phyloP scores from a whole-genome alignment of 257 asterid species.

The Salvia hispanica region DNA sequence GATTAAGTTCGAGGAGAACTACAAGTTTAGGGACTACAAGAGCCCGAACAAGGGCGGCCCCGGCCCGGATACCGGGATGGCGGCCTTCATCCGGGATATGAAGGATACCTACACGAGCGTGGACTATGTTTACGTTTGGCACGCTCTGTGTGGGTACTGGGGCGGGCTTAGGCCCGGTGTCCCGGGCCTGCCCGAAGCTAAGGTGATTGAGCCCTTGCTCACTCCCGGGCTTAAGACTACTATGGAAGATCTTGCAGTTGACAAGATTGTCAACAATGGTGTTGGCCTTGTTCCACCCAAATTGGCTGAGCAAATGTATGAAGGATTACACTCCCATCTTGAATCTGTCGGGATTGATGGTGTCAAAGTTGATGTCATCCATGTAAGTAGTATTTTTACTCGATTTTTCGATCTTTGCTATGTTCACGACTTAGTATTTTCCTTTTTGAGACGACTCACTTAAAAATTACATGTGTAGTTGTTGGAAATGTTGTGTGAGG shows the following conservation, averaged over 20 bases:
- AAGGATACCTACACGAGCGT: conserved; percentile 61
- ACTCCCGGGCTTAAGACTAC: conserved; percentile 83
- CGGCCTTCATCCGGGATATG: conserved; percentile 70
- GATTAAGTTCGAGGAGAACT: conserved; percentile 70
- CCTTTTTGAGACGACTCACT: too few relatives aligned
- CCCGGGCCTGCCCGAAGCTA: conserved; percentile 58
- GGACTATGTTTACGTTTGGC: conserved; percentile 94
- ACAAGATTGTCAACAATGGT: conserved; percentile 87
- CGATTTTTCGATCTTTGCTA: too few relatives aligned
- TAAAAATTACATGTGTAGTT: conserved; percentile 37
- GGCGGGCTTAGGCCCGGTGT: conserved; percentile 79
- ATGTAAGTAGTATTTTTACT: conserved; percentile 42
- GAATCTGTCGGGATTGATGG: conserved; percentile 90
- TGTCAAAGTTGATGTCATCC: conserved; percentile 92
- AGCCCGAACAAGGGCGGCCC: conserved; percentile 49
- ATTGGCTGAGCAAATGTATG: conserved; percentile 57
- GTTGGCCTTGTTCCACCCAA: conserved; percentile 89
- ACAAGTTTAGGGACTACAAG: conserved; percentile 71
- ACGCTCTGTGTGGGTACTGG: conserved; percentile 96
- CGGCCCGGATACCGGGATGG: conserved; percentile 71
- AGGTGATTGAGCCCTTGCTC: conserved; percentile 62
- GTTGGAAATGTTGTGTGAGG: conserved; percentile 87
- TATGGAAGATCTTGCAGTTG: conserved; percentile 95
- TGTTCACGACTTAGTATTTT: too few relatives aligned
- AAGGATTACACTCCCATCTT: conserved; percentile 84